Evolutionary conservation across 2,329 filamentous ascomycete species (phyloP).

Genomic region (Colletotrichum cordylinicola): DNA sequence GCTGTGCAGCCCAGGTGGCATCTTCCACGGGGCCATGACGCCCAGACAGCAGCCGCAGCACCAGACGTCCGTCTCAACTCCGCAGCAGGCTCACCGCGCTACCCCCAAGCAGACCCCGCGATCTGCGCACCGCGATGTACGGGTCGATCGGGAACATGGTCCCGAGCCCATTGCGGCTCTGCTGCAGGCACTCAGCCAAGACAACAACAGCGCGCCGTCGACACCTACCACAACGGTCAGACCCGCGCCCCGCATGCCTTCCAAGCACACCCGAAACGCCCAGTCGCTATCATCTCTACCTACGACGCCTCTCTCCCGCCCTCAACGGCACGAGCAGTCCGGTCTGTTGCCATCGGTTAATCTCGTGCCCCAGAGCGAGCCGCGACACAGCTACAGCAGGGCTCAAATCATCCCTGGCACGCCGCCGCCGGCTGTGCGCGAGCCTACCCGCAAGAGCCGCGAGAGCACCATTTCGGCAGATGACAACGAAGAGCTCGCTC

Average conservation of each 20-base stretch:
- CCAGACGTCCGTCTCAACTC: constrained; percentile 38
- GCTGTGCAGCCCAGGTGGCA: constrained; percentile 76
- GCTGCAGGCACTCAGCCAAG: constrained; percentile 80
- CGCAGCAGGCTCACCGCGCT: constrained; percentile 49
- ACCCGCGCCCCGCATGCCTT: constrained; percentile 51
- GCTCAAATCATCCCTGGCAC: constrained; percentile 46
- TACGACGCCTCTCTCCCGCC: constrained; percentile 70
- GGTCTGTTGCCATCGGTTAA: constrained; percentile 68
- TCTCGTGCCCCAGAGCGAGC: constrained; percentile 66
- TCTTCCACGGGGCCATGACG: constrained; percentile 67
- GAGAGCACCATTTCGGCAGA: constrained; percentile 85
- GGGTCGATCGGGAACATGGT: constrained; percentile 54
- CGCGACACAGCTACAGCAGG: constrained; percentile 49
- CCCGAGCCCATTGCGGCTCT: constrained; percentile 78
- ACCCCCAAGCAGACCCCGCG: constrained; percentile 59
- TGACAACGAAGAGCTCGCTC: constrained; percentile 62
- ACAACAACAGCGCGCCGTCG: constrained; percentile 76
- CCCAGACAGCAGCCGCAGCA: constrained; percentile 51
- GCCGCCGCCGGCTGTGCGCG: constrained; percentile 49
- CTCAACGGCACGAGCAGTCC: constrained; percentile 46
- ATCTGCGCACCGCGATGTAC: constrained; percentile 40
- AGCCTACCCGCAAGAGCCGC: constrained; percentile 70
- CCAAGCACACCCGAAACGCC: constrained; percentile 74
- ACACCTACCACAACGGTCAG: constrained; percentile 64
- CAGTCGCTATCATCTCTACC: constrained; percentile 88